Conservation (phyloP, 495 filamentous ascomycete genomes). For the Penicillium parvum region DNA sequence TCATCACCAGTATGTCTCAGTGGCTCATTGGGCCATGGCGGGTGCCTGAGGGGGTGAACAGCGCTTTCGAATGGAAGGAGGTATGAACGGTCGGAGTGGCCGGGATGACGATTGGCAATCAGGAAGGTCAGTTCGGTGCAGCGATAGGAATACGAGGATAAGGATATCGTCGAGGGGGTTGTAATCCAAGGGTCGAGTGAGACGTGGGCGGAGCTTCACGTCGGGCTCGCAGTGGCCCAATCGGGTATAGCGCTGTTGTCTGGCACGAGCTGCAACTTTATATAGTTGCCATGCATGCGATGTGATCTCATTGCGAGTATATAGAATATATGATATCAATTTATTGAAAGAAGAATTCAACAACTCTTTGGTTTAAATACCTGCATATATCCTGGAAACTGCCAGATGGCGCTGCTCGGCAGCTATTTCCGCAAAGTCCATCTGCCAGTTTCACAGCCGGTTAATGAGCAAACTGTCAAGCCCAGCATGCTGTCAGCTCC, state of each 20-base stretch:
- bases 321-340: too few species aligned
- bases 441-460: too few species aligned
- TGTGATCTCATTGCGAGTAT: too few species aligned
- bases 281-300: too few species aligned
- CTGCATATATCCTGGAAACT: too few species aligned
- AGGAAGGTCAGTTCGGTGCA: conserved; percentile 1
- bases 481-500: too few species aligned
- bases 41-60: conserved; percentile 10
- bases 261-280: conserved; percentile 9
- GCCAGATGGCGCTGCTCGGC: too few species aligned
- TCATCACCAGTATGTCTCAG: conserved; percentile 23
- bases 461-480: too few species aligned
- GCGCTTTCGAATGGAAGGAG: conserved; percentile 8
- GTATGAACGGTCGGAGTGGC: conserved; percentile 6
- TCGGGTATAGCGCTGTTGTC: conserved; percentile 17
- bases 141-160: conserved; percentile 7
- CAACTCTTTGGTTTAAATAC: too few species aligned
- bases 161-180: conserved; percentile 3
- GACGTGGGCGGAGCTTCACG: conserved; percentile 12
- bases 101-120: conserved; percentile 1
- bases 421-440: too few species aligned
- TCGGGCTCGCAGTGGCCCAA: conserved; percentile 8
- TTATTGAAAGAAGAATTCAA: too few species aligned
- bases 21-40: conserved; percentile 37
- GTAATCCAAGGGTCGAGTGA: conserved; percentile 10